Base-by-base conservation (phyloP, 345 rosid species). In the Pelargonium nanum region DNA sequence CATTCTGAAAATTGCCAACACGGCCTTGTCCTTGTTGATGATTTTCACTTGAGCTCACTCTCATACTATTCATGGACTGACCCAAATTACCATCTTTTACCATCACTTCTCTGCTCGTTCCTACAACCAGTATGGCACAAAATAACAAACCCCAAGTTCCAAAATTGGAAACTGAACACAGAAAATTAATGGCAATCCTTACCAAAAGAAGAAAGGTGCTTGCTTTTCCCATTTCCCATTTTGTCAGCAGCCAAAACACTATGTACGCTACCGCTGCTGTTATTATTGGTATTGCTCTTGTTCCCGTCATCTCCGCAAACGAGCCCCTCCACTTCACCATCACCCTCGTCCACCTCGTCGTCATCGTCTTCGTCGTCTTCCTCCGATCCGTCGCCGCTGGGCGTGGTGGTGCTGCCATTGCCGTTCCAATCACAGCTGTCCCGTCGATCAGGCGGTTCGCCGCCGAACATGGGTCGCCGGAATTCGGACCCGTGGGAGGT, bases 301-400 rank as follows among this genome's bases (percentile, higher is more conserved):
- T 6, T 56, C 24, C 53, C 65, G 17, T 22, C 61, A 2, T 62
- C 72, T 12, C 57, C 74, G 0, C 55, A 70, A 48, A 30, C 72
- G 1, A 55, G 74, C 8, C 44, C 77, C 2, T 59, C 74, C 0
- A 64, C 74, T 13, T 57, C 82, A 6, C 60, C 80, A 0, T 65
- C 79, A 0, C 52, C 75, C 1, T 77, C 85, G 0, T 67, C 87
- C 0, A 75, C 85, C 0, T 76, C 84, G 1, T 70, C 77, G 2
- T 75, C 82, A 0, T 72, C 79, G 0, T 75, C 86, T 0, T 81
- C 82, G 1, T 70, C 83, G 23, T 84, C 82, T 0, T 66, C 83
- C 22, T 79, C 88, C 8, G 82, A 77, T 1, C 70, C 79, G 48
- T 76, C 86, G 17, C 56, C 69, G 58, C 61, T 68, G 53, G 71